Evolutionary conservation across 2,329 filamentous ascomycete species (phyloP).

Genomic region (Scleromitrula shiraiana): DNA sequence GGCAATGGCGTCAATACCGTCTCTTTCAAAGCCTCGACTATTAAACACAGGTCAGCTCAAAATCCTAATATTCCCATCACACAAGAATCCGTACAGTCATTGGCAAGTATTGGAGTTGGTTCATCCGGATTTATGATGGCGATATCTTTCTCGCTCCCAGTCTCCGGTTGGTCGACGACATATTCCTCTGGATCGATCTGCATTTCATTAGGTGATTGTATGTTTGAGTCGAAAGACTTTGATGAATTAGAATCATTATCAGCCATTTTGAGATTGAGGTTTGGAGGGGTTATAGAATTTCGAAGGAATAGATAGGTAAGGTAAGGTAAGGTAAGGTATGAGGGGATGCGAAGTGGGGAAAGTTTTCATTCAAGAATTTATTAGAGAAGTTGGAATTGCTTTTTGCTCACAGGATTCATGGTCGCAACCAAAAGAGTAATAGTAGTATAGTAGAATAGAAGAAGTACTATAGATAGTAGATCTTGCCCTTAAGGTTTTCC

Average conservation of each 20-base stretch:
- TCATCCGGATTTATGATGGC: conserved; percentile 34
- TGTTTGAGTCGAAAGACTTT: conserved; percentile 23
- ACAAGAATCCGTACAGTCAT: conserved; percentile 31
- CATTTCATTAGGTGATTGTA: conserved; percentile 29
- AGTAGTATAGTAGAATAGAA: too few relatives aligned
- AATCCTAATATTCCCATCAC: background rate
- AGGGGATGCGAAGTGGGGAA: background rate
- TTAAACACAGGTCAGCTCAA: conserved; percentile 16
- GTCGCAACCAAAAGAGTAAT: conserved; percentile 3
- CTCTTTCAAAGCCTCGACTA: conserved; percentile 80
- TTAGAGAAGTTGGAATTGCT: background rate
- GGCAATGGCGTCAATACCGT: conserved; percentile 62
- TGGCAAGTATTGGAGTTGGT: conserved; percentile 24
- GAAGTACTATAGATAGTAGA: too few relatives aligned
- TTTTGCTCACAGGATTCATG: conserved; percentile 14
- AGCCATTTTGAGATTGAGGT: background rate
- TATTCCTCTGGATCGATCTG: conserved; percentile 27
- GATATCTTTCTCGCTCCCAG: conserved; percentile 34
- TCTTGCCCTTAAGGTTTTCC: too few relatives aligned
- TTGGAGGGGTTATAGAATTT: background rate
- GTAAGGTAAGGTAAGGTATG: too few relatives aligned
- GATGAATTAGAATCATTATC: background rate
- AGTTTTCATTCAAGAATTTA: conserved; percentile 1
- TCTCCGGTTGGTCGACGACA: conserved; percentile 23
- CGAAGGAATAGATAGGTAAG: too few relatives aligned